Conservation (phyloP, 179 eudicot species). For the Silene coronaria region DNA sequence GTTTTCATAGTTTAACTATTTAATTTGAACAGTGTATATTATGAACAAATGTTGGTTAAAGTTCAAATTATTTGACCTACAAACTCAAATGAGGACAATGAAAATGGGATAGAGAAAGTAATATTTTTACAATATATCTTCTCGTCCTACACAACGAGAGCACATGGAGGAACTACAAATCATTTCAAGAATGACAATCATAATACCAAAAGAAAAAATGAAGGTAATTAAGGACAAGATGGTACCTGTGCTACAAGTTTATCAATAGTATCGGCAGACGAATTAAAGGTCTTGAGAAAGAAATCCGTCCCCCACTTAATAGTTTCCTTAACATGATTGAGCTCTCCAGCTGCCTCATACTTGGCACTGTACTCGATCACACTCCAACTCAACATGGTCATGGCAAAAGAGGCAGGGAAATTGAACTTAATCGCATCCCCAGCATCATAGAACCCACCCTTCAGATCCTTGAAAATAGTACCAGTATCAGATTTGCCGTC, state of each 20-base stretch:
- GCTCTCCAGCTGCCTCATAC: slow-evolving; percentile 95
- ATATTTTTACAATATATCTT: too few relatives aligned
- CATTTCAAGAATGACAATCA: not conserved
- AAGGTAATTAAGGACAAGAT: not conserved
- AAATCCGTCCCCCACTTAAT: slow-evolving; percentile 98
- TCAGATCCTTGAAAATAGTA: slow-evolving; percentile 49
- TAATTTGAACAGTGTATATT: not conserved
- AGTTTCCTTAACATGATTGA: slow-evolving; percentile 64
- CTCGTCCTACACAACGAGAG: too few relatives aligned
- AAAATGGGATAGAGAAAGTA: not conserved
- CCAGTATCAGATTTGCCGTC: slow-evolving; percentile 58
- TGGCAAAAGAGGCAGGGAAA: slow-evolving; percentile 71
- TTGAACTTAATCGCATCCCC: slow-evolving; percentile 98
- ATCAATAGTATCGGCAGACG: slow-evolving; percentile 65
- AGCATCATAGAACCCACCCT: slow-evolving; percentile 89
- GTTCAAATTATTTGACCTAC: not conserved
- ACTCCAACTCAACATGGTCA: slow-evolving; percentile 97
- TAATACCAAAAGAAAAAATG: not conserved
- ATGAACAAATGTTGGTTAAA: not conserved
- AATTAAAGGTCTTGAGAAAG: slow-evolving; percentile 84
- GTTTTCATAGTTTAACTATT: too few relatives aligned
- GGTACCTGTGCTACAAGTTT: slow-evolving; percentile 67
- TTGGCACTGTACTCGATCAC: slow-evolving; percentile 91
- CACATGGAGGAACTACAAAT: not conserved
- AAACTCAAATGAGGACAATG: not conserved